Base-by-base conservation (phyloP, 805 yeast genomes). In the Yamadazyma ubonensis region DNA sequence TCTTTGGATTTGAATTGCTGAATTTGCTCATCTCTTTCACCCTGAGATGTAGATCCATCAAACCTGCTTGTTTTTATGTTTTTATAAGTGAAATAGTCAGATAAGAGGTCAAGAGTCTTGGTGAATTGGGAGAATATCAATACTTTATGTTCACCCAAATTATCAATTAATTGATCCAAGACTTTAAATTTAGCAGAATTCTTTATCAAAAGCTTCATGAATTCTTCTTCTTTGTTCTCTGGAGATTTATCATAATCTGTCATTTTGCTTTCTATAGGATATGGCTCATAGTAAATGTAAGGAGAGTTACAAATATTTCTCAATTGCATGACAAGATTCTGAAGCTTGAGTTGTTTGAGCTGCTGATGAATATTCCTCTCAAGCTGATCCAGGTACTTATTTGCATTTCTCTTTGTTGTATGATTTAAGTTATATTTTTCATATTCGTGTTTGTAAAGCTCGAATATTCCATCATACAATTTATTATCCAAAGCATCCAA, bases 51-150 rank as follows among this genome's bases (percentile, higher is more conserved):
- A 9, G 81, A 64, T 0, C 99, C 99, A 55, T 89, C 96, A 15
- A 88, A 74, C 43, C 95, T 71, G 43, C 84, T 73, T 15, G 70
- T 63, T 1, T 59, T 52, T 40, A 78, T 59, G 0, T 61, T 61
- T 15, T 77, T 66, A 33, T 69, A 61, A 3, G 67, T 74, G 43
- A 86, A 75, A 78, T 86, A 88, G 52, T 86, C 93, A 48, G 80
- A 81, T 0, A 93, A 53, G 9, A 93, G 61, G 50, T 91, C 96
- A n/a, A 93, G 68, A 78, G 85, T 81, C 23, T 69, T 72, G 2
- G 93, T 79, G 59, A 93, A 91, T 57, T 93, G 99, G 1, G 95
- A 78, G 58, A 93, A 93, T 1, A 93, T 78, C 32, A 93, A 67
- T 0, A 87, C 74, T 53, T 86, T 86, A 59, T 87, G 96, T 5